A percentile compares a stretch with the other conserved stretches of the same genome.
Conservation (phyloP, 2,329 filamentous ascomycete species). For the Lachnellula subtilissima region DNA sequence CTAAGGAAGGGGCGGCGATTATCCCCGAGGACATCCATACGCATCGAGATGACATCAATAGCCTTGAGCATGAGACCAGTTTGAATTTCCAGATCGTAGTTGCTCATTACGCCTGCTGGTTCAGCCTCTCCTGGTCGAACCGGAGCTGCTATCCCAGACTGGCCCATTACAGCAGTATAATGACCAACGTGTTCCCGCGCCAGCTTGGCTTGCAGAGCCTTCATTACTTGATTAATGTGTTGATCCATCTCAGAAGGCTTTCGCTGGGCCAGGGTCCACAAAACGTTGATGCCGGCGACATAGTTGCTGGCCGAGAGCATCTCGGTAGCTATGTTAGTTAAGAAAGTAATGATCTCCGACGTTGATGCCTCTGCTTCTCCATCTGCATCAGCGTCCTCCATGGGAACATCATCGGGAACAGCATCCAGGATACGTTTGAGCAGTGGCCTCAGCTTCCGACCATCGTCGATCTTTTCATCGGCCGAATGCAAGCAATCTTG, state of each 20-base stretch:
- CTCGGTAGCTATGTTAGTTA: constrained; percentile 84
- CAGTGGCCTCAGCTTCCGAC: constrained; percentile 66
- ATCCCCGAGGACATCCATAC: constrained; percentile 90
- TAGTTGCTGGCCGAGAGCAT: constrained; percentile 77
- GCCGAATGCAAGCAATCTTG: constrained; percentile 84
- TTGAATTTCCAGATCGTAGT: constrained; percentile 81
- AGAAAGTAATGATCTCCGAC: constrained; percentile 79
- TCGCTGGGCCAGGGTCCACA: constrained; percentile 85
- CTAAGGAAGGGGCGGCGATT: constrained; percentile 90
- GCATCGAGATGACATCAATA: constrained; percentile 83
- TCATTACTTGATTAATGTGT: constrained; percentile 85
- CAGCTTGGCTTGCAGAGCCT: constrained; percentile 85
- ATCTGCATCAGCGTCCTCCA: constrained; percentile 76
- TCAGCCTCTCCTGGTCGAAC: constrained; percentile 43
- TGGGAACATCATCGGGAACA: constrained; percentile 71
- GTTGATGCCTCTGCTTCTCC: constrained; percentile 75
- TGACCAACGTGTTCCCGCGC: constrained; percentile 88
- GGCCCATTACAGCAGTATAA: constrained; percentile 54
- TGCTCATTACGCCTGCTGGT: constrained; percentile 54
- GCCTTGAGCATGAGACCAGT: constrained; percentile 90
- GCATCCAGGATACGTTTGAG: constrained; percentile 82
- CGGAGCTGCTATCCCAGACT: constrained; percentile 36
- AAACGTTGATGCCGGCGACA: constrained; percentile 82
- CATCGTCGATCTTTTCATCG: constrained; percentile 65
- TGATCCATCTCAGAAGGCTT: constrained; percentile 84